These are phyloP conservation scores for Agastache rugosa DNA, from an alignment of 257 asterid species.

Conservation along the genomic window DNA sequence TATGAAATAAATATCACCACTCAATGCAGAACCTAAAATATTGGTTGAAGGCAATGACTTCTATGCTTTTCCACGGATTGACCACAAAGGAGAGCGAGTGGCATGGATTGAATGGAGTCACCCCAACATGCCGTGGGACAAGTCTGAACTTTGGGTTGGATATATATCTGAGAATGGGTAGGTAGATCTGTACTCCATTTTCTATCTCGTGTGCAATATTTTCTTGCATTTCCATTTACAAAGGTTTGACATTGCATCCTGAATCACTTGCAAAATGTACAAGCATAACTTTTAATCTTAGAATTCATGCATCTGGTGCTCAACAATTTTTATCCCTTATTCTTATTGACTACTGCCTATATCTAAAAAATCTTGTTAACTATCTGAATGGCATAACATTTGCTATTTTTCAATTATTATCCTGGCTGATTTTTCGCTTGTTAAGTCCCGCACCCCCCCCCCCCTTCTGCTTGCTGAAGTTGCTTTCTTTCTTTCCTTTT, in stretches of 20 bases:
- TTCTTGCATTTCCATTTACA: constrained; percentile 26
- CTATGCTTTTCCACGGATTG: constrained; percentile 94
- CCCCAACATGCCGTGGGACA: constrained; percentile 99
- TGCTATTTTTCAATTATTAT: neutral
- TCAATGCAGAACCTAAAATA: constrained; percentile 72
- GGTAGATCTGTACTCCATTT: constrained; percentile 14
- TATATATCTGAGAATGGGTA: constrained; percentile 85
- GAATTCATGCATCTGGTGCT: constrained; percentile 19
- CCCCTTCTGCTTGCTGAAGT: neutral
- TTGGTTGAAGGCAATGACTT: constrained; percentile 80
- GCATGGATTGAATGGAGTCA: constrained; percentile 99
- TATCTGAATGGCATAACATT: neutral
- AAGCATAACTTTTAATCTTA: constrained; percentile 5
- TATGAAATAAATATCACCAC: constrained; percentile 17
- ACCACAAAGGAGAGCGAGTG: constrained; percentile 76
- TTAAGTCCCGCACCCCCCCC: too few species aligned
- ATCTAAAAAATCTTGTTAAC: neutral
- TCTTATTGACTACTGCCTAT: constrained; percentile 4
- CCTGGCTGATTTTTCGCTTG: neutral
- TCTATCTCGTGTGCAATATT: neutral
- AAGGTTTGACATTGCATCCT: constrained; percentile 18
- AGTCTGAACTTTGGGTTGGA: constrained; percentile 98
- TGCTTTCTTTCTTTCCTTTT: neutral
- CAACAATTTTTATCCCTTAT: neutral
- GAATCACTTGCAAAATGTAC: constrained; percentile 7